phyloP scores from a whole-genome alignment of 2,329 filamentous ascomycete species.

The Erysiphe neolycopersici region DNA sequence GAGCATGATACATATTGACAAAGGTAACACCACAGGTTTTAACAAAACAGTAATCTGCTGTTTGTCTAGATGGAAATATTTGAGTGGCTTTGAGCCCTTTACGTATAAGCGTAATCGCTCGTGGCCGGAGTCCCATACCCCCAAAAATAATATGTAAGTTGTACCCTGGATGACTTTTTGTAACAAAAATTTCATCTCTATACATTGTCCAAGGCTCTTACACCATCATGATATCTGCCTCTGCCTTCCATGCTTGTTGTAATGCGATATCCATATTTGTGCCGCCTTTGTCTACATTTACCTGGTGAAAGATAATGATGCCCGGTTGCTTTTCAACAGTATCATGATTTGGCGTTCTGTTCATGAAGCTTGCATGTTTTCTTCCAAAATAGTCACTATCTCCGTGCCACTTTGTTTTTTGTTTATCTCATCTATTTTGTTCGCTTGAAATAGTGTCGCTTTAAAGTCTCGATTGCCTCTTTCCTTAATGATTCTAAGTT shows the following conservation, averaged over 20 bases:
- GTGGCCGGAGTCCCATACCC: no score
- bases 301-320: background rate
- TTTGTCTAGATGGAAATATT: no score
- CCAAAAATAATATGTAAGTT: no score
- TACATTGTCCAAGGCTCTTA: background rate
- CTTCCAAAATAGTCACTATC: background rate
- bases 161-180: no score
- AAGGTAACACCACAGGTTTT: no score
- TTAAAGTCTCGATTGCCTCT: background rate
- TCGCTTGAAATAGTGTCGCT: background rate
- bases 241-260: background rate
- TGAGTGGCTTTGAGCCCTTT: no score
- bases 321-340: background rate
- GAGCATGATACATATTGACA: background rate
- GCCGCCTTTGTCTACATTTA: background rate
- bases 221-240: background rate
- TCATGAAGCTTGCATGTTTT: background rate
- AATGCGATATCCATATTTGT: background rate
- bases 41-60: background rate
- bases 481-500: background rate
- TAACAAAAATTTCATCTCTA: no score
- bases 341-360: no score
- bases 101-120: no score
- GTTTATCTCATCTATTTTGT: background rate
- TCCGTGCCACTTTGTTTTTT: background rate